phyloP scores from a whole-genome alignment of 2,329 filamentous ascomycete genomes.

The Venturiaceae sp. region DNA sequence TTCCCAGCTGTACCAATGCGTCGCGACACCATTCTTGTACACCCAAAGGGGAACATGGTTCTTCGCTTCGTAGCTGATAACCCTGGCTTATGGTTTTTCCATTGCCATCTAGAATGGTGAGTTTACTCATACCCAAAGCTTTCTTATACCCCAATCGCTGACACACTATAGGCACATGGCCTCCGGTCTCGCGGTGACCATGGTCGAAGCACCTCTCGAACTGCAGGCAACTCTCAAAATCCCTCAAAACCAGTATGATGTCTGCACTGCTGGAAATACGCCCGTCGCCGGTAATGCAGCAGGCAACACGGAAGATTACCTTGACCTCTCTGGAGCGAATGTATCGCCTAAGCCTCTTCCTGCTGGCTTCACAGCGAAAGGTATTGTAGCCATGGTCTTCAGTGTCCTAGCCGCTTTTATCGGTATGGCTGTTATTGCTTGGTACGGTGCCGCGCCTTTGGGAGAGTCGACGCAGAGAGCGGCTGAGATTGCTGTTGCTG shows the following conservation, averaged over 20 bases:
- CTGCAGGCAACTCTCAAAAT: conserved; percentile 53
- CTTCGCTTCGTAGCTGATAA: conserved; percentile 47
- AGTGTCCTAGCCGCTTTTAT: conserved; percentile 59
- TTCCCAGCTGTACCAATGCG: conserved; percentile 34
- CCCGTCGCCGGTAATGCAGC: conserved; percentile 62
- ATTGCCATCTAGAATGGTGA: conserved; percentile 16
- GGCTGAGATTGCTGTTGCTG: background rate
- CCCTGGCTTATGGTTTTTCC: conserved; percentile 26
- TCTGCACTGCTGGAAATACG: conserved; percentile 44
- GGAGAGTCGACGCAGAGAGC: background rate
- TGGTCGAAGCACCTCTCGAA: conserved; percentile 42
- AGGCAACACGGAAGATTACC: conserved; percentile 53
- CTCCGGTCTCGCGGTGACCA: conserved; percentile 40
- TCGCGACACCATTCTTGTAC: conserved; percentile 45
- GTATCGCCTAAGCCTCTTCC: conserved; percentile 47
- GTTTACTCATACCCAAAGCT: too few species aligned
- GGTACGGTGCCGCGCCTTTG: conserved; percentile 46
- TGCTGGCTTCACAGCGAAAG: conserved; percentile 58
- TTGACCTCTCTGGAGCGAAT: conserved; percentile 56
- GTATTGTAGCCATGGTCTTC: conserved; percentile 66
- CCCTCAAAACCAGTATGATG: conserved; percentile 51
- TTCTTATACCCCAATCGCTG: too few species aligned
- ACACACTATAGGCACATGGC: conserved; percentile 33
- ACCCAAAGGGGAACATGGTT: conserved; percentile 44
- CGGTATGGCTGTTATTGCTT: conserved; percentile 56